Evolutionary conservation across 139 green algal species (phyloP), one percentile per base, ranked within the genome.

Genomic region (Tetraselmis chui): DNA sequence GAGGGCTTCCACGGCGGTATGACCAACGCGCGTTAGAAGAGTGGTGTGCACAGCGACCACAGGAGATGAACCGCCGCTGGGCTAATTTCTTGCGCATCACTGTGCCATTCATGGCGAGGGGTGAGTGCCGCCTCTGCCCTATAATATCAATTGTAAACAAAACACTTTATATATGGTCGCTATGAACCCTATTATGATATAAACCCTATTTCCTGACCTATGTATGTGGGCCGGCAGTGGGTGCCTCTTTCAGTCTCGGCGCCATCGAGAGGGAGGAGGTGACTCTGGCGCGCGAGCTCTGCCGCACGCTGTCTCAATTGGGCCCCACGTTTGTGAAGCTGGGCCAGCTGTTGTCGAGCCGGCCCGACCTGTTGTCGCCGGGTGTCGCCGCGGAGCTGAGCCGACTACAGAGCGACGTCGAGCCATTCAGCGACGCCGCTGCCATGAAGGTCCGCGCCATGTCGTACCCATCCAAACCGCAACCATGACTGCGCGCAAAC

Each of bases 281-380:
- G 25, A 2, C 59, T 22, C 79, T 83, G 58, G 31, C 79, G 30
- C 59, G 28, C 31, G 29, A 83, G 58, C 22, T 28, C 2, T 26
- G 25, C 2, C 24, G 31, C 28, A 30, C 31, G 24, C 59, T 83
- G 79, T 32, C 59, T n/a, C 29, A 32, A 23, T 28, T 83, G 79
- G 79, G 79, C 2, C 79, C 79, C 23, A 83, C 79, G 23, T 83
- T 75, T 28, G 32, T 83, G 24, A 83, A 83, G 59, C 31, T 83
- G 58, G 79, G 79, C n/a, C 79, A 83, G 59, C 59, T 83, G 79
- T 31, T 83, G 30, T 79, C 30, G 2, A 58, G 59, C 30, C 31
- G 79, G 58, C 79, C 23, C n/a, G 79, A 83, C 59, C 24, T 83
- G 30, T 26, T 83, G 27, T 30, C 58, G 23, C 29, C 31, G 25